Percentiles rank a stretch among this genome's conserved stretches.
These are phyloP conservation scores for Luffa acutangula DNA, from an alignment of 306 rosid species.

Conservation along the genomic window DNA sequence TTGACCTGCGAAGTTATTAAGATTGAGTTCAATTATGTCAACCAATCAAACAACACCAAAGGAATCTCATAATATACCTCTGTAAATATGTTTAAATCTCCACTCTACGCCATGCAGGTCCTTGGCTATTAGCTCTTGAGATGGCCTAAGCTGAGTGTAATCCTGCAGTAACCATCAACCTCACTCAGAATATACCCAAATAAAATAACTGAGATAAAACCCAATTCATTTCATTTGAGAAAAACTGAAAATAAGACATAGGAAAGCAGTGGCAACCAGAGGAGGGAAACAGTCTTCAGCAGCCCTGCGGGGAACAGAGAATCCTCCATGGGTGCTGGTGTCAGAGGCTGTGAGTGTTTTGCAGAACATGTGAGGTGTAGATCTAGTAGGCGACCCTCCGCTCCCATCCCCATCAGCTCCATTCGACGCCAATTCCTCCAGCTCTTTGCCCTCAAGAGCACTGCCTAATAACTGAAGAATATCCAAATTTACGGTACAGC, in stretches of 20 bases:
- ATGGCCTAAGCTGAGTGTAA: constrained; percentile 88
- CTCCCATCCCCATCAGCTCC: constrained; percentile 52
- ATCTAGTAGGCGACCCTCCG: constrained; percentile 64
- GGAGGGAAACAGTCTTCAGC: constrained; percentile 99
- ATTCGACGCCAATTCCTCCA: constrained; percentile 50
- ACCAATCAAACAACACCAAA: constrained; percentile 13
- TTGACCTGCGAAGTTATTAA: constrained; percentile 63
- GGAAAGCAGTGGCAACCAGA: constrained; percentile 38
- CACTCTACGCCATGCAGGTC: constrained; percentile 90
- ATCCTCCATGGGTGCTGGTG: constrained; percentile 96
- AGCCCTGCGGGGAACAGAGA: constrained; percentile 96
- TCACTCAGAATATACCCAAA: neutral
- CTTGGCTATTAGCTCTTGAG: constrained; percentile 93
- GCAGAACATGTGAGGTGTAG: constrained; percentile 97
- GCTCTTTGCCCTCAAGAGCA: constrained; percentile 48
- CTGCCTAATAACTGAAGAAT: constrained; percentile 43
- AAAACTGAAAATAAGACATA: neutral
- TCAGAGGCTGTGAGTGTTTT: constrained; percentile 96
- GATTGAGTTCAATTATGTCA: constrained; percentile 14
- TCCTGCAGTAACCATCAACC: constrained; percentile 34
- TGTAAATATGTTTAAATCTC: constrained; percentile 83
- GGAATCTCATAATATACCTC: constrained; percentile 40
- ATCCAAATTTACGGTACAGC: constrained; percentile 13
- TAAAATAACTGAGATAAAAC: neutral
- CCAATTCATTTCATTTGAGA: neutral